Conservation (phyloP, 331 rosid species). For the Malus hybrid region DNA sequence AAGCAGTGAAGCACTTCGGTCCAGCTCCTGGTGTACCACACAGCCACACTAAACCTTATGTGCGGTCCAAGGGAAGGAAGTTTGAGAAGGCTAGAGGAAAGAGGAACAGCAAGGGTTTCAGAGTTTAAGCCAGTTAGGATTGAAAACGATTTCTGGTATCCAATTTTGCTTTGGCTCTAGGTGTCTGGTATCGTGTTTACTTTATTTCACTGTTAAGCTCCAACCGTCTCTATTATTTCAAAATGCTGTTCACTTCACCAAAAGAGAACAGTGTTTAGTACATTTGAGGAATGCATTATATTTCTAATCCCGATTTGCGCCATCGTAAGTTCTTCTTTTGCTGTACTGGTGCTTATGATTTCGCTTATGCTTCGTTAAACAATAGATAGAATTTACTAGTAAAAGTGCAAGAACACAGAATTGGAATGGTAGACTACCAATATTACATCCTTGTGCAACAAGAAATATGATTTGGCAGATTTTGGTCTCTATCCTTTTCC, state of each 20-base stretch:
- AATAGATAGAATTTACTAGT: not conserved
- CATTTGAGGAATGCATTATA: not conserved
- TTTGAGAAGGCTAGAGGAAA: constrained; percentile 82
- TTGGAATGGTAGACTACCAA: no score
- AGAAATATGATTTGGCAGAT: no score
- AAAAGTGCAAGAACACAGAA: not conserved
- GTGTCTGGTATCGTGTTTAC: not conserved
- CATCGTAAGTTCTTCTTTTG: not conserved
- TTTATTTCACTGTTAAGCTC: not conserved
- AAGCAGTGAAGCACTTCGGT: constrained; percentile 87
- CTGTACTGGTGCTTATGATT: not conserved
- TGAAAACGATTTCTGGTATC: constrained; percentile 10
- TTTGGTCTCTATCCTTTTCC: no score
- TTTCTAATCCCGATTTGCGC: not conserved
- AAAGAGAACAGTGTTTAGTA: not conserved
- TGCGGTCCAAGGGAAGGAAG: constrained; percentile 71
- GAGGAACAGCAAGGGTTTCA: constrained; percentile 73
- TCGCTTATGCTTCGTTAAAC: not conserved
- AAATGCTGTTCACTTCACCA: not conserved
- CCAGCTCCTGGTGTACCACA: constrained; percentile 94
- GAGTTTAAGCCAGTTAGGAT: constrained; percentile 33
- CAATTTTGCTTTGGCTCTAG: constrained; percentile 8
- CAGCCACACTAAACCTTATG: constrained; percentile 86
- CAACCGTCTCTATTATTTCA: not conserved
- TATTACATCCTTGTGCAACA: no score